Evolutionary conservation across 805 yeast genomes (phyloP).

Genomic region (Metschnikowia kofuensis): DNA sequence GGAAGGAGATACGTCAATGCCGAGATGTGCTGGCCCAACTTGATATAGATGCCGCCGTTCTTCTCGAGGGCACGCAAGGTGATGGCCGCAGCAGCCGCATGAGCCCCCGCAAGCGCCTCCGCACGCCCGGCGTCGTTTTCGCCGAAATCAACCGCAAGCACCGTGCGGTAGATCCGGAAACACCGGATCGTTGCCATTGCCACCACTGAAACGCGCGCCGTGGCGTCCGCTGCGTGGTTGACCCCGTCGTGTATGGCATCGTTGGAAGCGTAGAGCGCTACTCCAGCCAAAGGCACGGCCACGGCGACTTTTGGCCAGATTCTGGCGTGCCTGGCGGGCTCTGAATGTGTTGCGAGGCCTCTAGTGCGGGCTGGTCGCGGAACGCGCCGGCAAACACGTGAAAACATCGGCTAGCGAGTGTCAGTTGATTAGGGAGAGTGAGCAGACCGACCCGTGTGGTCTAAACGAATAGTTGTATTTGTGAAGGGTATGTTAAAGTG

Average conservation of each 20-base stretch:
- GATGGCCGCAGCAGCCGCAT: slow-evolving; percentile 69
- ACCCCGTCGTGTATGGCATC: slow-evolving; percentile 32
- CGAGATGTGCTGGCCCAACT: slow-evolving; percentile 89
- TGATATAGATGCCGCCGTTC: slow-evolving; percentile 92
- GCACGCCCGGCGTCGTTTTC: slow-evolving; percentile 40
- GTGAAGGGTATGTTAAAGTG: no score
- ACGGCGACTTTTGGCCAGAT: slow-evolving; percentile 13
- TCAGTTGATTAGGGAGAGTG: no score
- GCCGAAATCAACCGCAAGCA: slow-evolving; percentile 45
- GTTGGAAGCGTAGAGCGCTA: slow-evolving; percentile 34
- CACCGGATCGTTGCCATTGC: slow-evolving; percentile 70
- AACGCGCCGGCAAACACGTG: no score
- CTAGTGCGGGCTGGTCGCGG: no score
- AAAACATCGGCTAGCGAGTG: no score
- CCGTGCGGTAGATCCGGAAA: slow-evolving; percentile 62
- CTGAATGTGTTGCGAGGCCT: background rate
- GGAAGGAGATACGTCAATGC: slow-evolving; percentile 93
- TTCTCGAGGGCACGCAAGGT: slow-evolving; percentile 75
- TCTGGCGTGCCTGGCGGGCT: background rate
- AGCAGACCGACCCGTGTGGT: no score
- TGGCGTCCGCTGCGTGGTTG: slow-evolving; percentile 33
- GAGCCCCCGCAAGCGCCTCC: slow-evolving; percentile 62
- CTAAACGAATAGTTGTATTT: no score
- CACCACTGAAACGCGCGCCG: slow-evolving; percentile 59
- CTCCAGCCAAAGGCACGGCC: background rate